These are phyloP conservation scores for Stentor coeruleus DNA, from an alignment of 73 alveolate species.

Conservation along the genomic window DNA sequence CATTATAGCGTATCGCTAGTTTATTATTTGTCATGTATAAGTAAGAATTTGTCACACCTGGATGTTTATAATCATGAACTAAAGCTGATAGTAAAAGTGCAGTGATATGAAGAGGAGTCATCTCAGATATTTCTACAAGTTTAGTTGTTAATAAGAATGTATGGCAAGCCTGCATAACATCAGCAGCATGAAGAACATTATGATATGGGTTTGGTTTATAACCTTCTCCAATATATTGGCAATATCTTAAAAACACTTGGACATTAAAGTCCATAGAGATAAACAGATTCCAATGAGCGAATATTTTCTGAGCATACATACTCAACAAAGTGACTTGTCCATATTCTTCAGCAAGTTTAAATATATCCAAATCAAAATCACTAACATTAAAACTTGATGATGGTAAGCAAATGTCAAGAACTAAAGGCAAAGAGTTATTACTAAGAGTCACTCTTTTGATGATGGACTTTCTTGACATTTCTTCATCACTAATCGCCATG, in stretches of 20 bases:
- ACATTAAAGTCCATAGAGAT: too few relatives aligned
- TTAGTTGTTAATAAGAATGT: conserved; percentile 25
- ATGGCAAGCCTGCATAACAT: conserved; percentile 51
- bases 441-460: too few relatives aligned
- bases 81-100: not conserved
- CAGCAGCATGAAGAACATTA: conserved; percentile 62
- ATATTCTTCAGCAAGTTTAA: too few relatives aligned
- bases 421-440: too few relatives aligned
- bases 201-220: conserved; percentile 43
- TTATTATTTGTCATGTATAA: conserved; percentile 56
- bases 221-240: not conserved
- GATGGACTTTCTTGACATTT: too few relatives aligned
- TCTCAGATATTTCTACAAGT: not conserved
- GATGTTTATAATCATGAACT: conserved; percentile 81
- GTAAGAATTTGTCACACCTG: conserved; percentile 73
- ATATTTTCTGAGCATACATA: not conserved
- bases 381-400: too few relatives aligned
- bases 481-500: too few relatives aligned
- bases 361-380: too few relatives aligned
- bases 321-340: too few relatives aligned
- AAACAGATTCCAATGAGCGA: not conserved
- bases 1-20: conserved; percentile 77
- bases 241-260: not conserved
- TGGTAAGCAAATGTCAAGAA: too few relatives aligned
- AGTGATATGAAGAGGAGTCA: not conserved